A percentile compares a stretch with the other conserved stretches of the same genome.
Conservation (phyloP, 176 grass and related monocot genomes). For the Oryza meyeriana region DNA sequence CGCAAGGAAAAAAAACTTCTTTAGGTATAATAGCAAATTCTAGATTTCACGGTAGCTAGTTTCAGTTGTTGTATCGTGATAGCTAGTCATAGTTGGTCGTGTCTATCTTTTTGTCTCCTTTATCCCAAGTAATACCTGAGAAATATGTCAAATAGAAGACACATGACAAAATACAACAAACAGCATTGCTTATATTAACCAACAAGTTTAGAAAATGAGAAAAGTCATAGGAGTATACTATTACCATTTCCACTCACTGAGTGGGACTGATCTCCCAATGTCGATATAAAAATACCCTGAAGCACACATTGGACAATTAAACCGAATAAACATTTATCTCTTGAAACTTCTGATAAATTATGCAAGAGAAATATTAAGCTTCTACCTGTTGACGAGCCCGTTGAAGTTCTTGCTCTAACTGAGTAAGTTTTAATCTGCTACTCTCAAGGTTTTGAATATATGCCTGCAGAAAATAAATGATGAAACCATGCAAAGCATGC, state of each 20-base stretch:
- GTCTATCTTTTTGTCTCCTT: conserved; percentile 18
- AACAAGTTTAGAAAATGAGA: background rate
- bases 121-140: background rate
- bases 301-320: conserved; percentile 30
- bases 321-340: conserved; percentile 1
- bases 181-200: background rate
- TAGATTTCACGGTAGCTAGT: background rate
- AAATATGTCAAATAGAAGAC: background rate
- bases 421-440: conserved; percentile 91
- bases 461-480: conserved; percentile 51
- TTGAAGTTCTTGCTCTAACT: conserved; percentile 92
- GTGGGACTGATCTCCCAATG: conserved; percentile 69
- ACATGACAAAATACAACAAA: background rate
- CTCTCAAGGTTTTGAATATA: conserved; percentile 96
- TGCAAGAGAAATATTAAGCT: background rate
- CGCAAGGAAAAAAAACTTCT: conserved; percentile 5
- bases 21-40: conserved; percentile 2
- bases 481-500: conserved; percentile 17
- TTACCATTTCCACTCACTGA: conserved; percentile 71
- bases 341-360: conserved; percentile 18
- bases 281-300: conserved; percentile 92
- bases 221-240: conserved; percentile 14
- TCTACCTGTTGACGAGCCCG: conserved; percentile 74
- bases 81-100: background rate
- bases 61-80: background rate